Evolutionary conservation across 345 rosid genomes (phyloP).

Genomic region (Salix viminalis): DNA sequence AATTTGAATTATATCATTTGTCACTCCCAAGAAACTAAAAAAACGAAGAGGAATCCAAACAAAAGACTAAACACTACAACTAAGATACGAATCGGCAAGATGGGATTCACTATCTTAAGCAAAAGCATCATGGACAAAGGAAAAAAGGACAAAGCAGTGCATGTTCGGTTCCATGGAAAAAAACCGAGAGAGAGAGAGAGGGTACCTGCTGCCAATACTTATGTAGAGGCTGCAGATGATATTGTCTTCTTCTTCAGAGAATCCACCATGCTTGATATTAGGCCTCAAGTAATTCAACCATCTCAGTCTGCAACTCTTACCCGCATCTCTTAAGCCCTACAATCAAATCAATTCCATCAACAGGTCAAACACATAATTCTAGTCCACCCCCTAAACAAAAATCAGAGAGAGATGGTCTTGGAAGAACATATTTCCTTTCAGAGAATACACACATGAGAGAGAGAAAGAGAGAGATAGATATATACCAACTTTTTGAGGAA

Average conservation of each 20-base stretch:
- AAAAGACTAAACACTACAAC: conserved; percentile 17
- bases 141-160: conserved; percentile 36
- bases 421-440: neutral
- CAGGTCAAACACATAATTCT: neutral
- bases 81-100: neutral
- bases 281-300: conserved; percentile 97
- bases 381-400: neutral
- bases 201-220: conserved; percentile 94
- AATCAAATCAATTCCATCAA: conserved; percentile 1
- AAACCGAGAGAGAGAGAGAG: neutral
- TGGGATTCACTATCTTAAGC: neutral
- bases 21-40: conserved; percentile 10
- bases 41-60: conserved; percentile 6
- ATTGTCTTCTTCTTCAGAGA: conserved; percentile 96
- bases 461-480: neutral
- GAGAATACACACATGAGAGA: neutral
- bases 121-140: conserved; percentile 38
- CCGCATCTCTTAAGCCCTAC: conserved; percentile 94
- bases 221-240: conserved; percentile 94
- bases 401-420: neutral
- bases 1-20: neutral
- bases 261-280: conserved; percentile 93
- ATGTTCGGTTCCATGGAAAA: neutral
- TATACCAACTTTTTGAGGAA: conserved; percentile 92
- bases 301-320: conserved; percentile 95